Evolutionary conservation across 352 stramenopile genomes (phyloP), one percentile per base, ranked within the genome.

Genomic region (Phytophthora sansomeana): DNA sequence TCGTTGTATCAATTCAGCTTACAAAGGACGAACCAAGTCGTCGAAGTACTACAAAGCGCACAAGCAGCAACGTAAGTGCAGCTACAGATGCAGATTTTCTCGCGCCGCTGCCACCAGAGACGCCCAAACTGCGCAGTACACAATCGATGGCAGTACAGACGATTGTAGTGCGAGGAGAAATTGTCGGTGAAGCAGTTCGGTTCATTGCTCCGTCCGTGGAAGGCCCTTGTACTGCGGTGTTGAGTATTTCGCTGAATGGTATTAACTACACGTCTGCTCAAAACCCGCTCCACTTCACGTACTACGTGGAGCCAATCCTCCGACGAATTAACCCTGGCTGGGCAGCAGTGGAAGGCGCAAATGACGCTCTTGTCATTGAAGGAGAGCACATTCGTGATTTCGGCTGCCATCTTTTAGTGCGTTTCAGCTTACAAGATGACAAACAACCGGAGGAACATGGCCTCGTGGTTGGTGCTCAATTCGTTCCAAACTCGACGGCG

Each of bases 211-310:
- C 84, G 2, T 10, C 67, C 11, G 83, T 91, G 6, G 61, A 55
- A 3, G 58, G 52, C 4, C 66, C 73, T 3, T 84, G 80, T 14
- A 62, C 77, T 0, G 84, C 80, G 1, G 75, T 80, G 29, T 42
- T 92, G 28, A 89, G 84, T 48, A 90, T 92, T 51, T 82, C 81
- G 0, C 62, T 92, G 33, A 90, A 92, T n/a, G 84, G 82, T 0
- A 92, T 92, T 41, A 85, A 90, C 63, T 91, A 90, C 60, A 92
- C 80, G 6, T 86, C 69, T 0, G 52, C 72, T 1, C 82, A 84
- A 28, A 67, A 38, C 4, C 75, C 65, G 4, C 76, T 92, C 8
- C 73, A 75, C 7, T 92, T 75, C 55, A 81, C 65, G 30, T 92
- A 91, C 49, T 92, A 90, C 29, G 38, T 77, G 3, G 72, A 83